Evolutionary conservation across 257 asterid genomes (phyloP).

Genomic region (Nicotiana paniculata): DNA sequence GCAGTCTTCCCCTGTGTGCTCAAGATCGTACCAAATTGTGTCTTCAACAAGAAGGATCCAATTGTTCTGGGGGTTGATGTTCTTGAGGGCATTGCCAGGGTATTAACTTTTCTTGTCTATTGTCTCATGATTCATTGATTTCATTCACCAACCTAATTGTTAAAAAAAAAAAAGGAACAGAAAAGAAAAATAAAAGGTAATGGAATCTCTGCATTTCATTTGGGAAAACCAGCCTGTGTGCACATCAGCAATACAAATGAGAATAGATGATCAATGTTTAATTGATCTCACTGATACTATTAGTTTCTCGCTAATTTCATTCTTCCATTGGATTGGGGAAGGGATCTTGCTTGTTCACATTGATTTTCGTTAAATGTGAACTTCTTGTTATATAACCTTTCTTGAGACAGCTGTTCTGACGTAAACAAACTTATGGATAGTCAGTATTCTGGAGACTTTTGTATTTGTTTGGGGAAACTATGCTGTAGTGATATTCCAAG

Average conservation of each 20-base stretch:
- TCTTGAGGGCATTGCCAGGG: slow-evolving; percentile 82
- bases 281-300: background rate
- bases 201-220: background rate
- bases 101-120: slow-evolving; percentile 16
- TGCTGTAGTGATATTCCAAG: background rate
- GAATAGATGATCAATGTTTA: background rate
- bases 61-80: slow-evolving; percentile 94
- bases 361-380: background rate
- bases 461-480: background rate
- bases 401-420: background rate
- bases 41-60: slow-evolving; percentile 94
- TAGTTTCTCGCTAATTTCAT: background rate
- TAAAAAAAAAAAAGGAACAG: background rate
- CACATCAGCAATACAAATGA: background rate
- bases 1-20: slow-evolving; percentile 97
- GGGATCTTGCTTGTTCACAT: background rate
- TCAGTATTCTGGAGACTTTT: background rate
- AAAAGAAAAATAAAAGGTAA: background rate
- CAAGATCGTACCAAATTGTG: slow-evolving; percentile 79
- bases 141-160: background rate
- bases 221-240: background rate
- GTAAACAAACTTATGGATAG: background rate
- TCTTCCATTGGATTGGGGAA: background rate
- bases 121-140: background rate
- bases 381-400: background rate